phyloP scores from a whole-genome alignment of 352 stramenopile genomes.

The Phytophthora pinifolia region DNA sequence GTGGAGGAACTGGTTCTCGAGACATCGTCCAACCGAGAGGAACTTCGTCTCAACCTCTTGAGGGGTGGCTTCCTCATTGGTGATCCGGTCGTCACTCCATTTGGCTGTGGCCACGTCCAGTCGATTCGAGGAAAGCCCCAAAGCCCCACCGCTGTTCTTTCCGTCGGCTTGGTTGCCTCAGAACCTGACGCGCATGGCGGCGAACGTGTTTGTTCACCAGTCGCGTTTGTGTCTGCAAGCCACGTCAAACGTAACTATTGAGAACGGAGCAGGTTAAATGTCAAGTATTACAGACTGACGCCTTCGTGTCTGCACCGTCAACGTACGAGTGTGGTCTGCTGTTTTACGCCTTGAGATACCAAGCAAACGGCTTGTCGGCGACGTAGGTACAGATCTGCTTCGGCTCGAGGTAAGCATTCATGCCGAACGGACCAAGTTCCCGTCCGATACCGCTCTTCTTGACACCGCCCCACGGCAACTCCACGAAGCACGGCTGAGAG shows the following conservation, averaged over 20 bases:
- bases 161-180: slow-evolving; percentile 23
- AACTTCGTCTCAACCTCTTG: slow-evolving; percentile 27
- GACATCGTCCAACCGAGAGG: slow-evolving; percentile 36
- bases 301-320: slow-evolving; percentile 5
- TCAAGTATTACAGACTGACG: slow-evolving; percentile 1
- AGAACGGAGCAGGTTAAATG: slow-evolving; percentile 5
- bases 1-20: slow-evolving; percentile 50
- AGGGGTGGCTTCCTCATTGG: slow-evolving; percentile 35
- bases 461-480: slow-evolving; percentile 80
- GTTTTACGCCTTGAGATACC: slow-evolving; percentile 40
- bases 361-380: slow-evolving; percentile 67
- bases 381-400: slow-evolving; percentile 77
- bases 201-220: slow-evolving; percentile 1
- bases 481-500: slow-evolving; percentile 31
- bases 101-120: slow-evolving; percentile 54
- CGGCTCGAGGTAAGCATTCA: slow-evolving; percentile 65
- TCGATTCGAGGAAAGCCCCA: slow-evolving; percentile 30
- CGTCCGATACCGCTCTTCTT: slow-evolving; percentile 85
- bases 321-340: slow-evolving; percentile 13
- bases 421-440: slow-evolving; percentile 61
- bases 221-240: slow-evolving; percentile 27
- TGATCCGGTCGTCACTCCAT: slow-evolving; percentile 72
- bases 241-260: slow-evolving; percentile 31
- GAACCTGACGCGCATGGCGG: slow-evolving; percentile 5
- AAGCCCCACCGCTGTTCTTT: slow-evolving; percentile 12